Evolutionary conservation across 2,329 filamentous ascomycete genomes (phyloP).

Genomic region (Hortaea sp.): DNA sequence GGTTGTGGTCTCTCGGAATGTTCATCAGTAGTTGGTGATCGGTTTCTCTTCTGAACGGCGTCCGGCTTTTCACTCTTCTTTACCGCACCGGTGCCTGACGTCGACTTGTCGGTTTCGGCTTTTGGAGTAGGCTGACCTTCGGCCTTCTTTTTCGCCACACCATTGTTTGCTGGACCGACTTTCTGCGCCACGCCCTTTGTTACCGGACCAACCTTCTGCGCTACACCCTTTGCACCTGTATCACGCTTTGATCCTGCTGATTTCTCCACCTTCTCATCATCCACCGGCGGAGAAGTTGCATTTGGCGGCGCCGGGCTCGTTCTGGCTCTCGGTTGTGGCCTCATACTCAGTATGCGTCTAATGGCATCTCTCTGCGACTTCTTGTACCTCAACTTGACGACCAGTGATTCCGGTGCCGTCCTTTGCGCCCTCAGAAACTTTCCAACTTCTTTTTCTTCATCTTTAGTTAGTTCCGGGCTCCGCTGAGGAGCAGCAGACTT

Average conservation of each 20-base stretch:
- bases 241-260: conserved; percentile 4
- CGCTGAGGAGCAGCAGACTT: conserved; percentile 4
- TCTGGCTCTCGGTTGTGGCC: conserved; percentile 11
- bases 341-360: conserved; percentile 21
- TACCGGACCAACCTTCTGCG: conserved; percentile 17
- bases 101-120: neutral
- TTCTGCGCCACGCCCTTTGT: neutral
- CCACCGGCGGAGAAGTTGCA: neutral
- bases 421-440: conserved; percentile 7
- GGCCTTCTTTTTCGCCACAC: neutral
- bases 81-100: neutral
- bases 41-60: neutral
- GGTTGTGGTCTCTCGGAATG: too few relatives aligned
- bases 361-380: conserved; percentile 15
- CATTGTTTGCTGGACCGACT: conserved; percentile 1
- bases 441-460: conserved; percentile 12
- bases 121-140: neutral
- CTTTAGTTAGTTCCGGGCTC: conserved; percentile 8
- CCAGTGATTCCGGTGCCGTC: conserved; percentile 6
- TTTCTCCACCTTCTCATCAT: conserved; percentile 6
- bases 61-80: neutral
- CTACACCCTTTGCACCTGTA: conserved; percentile 18
- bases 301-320: conserved; percentile 3
- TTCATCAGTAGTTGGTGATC: too few relatives aligned
- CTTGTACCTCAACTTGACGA: conserved; percentile 22